These are phyloP conservation scores for Ophiocordyceps sinensis DNA, from an alignment of 2,329 filamentous ascomycete species.

Conservation along the genomic window DNA sequence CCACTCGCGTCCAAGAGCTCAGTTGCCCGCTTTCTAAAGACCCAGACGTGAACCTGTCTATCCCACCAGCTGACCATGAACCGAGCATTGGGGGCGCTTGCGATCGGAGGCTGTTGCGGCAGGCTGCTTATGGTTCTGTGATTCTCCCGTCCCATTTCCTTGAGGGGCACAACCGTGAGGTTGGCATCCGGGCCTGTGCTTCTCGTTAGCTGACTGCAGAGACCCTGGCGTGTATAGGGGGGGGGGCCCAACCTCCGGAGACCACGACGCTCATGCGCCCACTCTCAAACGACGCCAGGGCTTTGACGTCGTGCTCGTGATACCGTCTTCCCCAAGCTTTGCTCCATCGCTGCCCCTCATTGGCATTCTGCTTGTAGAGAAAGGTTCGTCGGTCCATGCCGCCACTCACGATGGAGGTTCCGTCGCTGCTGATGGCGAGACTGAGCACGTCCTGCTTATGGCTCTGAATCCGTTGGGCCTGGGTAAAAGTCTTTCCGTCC, in stretches of 20 bases:
- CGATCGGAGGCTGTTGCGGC: conserved; percentile 61
- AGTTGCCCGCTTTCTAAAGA: conserved; percentile 29
- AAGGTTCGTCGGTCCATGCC: conserved; percentile 85
- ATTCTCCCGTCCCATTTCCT: conserved; percentile 61
- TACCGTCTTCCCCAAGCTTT: conserved; percentile 77
- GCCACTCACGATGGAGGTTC: conserved; percentile 70
- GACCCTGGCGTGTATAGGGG: neutral
- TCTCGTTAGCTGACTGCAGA: conserved; percentile 2
- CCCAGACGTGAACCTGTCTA: conserved; percentile 74
- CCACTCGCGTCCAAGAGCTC: conserved; percentile 27
- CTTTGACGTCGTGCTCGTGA: conserved; percentile 89
- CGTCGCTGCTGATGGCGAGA: conserved; percentile 68
- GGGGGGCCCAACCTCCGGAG: conserved; percentile 54
- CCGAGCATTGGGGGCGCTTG: conserved; percentile 58
- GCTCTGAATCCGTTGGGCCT: conserved; percentile 70
- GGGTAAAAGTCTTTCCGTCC: conserved; percentile 83
- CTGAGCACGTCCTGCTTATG: conserved; percentile 87
- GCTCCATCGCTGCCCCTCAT: conserved; percentile 56
- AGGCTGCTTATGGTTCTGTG: conserved; percentile 72
- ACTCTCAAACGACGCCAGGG: conserved; percentile 81
- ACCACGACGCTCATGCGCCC: conserved; percentile 73
- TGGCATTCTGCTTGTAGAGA: conserved; percentile 55
- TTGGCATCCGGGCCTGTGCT: conserved; percentile 64
- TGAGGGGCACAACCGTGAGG: conserved; percentile 67
- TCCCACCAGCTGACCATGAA: conserved; percentile 89